phyloP scores from a whole-genome alignment of 805 yeast species.

The Lipomyces oligophaga region DNA sequence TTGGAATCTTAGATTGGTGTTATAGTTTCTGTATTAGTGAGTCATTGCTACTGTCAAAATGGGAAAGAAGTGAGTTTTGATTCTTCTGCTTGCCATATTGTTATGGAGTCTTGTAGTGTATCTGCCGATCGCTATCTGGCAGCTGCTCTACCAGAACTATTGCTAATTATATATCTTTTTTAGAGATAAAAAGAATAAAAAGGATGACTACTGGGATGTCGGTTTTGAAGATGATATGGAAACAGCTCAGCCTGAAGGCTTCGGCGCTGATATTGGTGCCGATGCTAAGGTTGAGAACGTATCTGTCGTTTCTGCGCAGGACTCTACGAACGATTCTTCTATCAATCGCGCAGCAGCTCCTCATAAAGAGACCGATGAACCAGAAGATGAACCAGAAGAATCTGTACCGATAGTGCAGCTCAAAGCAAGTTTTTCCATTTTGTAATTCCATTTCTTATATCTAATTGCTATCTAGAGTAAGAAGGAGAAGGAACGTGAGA shows the following conservation, averaged over 20 bases:
- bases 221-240: constrained; percentile 31
- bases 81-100: too few species aligned
- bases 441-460: not conserved
- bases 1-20: too few species aligned
- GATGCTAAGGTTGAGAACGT: constrained; percentile 12
- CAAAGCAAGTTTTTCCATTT: constrained; percentile 28
- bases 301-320: not conserved
- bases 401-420: constrained; percentile 56
- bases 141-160: too few species aligned
- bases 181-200: constrained; percentile 30
- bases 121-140: too few species aligned
- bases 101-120: too few species aligned
- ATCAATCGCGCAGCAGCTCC: not conserved
- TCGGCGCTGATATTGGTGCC: not conserved
- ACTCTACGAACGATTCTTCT: not conserved
- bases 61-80: too few species aligned
- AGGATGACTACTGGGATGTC: constrained; percentile 33
- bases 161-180: not conserved
- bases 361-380: too few species aligned
- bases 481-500: constrained; percentile 95
- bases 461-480: constrained; percentile 59
- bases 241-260: constrained; percentile 6
- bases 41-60: too few species aligned
- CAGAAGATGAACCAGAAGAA: constrained; percentile 55
- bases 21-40: too few species aligned